phyloP scores from a whole-genome alignment of 2,329 filamentous ascomycete species.

The Eutypa lata region DNA sequence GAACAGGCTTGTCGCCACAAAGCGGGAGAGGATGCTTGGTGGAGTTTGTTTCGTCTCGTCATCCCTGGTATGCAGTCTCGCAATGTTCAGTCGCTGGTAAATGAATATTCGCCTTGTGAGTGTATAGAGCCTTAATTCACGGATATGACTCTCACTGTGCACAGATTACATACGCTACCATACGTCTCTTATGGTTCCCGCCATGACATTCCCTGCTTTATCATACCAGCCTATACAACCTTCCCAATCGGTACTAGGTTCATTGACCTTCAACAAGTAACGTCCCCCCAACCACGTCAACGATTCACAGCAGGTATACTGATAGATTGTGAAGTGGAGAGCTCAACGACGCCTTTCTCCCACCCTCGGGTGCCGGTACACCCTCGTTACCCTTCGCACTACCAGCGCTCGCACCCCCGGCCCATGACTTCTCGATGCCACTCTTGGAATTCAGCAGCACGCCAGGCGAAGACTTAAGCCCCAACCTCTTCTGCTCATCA shows the following conservation, averaged over 20 bases:
- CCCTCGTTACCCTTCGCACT: background rate
- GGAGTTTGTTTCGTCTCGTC: constrained; percentile 7
- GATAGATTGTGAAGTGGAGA: too few species aligned
- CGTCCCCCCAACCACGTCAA: too few species aligned
- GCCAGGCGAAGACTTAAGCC: background rate
- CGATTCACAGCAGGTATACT: too few species aligned
- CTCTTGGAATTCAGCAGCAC: background rate
- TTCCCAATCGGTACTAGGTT: too few species aligned
- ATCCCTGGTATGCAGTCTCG: constrained; percentile 4
- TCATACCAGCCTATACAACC: too few species aligned
- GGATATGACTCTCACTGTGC: background rate
- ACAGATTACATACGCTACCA: background rate
- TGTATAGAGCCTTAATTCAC: background rate
- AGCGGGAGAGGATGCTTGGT: constrained; percentile 3
- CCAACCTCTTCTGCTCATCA: background rate
- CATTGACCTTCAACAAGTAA: too few species aligned
- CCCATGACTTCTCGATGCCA: background rate
- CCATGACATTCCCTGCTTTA: background rate
- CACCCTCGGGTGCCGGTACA: background rate
- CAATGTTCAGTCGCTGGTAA: background rate
- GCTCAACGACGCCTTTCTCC: background rate
- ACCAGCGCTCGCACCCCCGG: background rate
- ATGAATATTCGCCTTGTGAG: background rate
- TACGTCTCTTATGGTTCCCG: background rate
- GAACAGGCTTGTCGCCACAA: background rate